These are phyloP conservation scores for Scheffersomyces amazonensis DNA, from an alignment of 805 yeast genomes.

Conservation along the genomic window DNA sequence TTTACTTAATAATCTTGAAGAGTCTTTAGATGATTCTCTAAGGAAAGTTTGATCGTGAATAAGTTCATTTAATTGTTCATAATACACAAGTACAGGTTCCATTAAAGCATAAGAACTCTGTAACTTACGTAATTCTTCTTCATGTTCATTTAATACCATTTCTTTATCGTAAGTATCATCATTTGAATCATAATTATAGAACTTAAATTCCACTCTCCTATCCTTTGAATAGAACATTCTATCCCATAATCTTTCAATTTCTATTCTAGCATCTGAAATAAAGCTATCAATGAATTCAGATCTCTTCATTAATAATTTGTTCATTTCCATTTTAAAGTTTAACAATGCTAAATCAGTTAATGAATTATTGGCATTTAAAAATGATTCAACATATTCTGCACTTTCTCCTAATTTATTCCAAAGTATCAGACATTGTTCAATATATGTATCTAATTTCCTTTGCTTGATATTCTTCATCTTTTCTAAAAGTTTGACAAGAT, in stretches of 20 bases:
- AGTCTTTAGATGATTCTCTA: conserved; percentile 70
- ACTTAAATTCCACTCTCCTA: conserved; percentile 48
- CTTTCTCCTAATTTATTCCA: conserved; percentile 61
- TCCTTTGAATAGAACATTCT: conserved; percentile 54
- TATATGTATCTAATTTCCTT: conserved; percentile 31
- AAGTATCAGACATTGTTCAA: conserved; percentile 42
- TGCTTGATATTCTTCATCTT: conserved; percentile 32
- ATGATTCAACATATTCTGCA: conserved; percentile 33
- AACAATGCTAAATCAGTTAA: conserved; percentile 47
- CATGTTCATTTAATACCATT: conserved; percentile 58
- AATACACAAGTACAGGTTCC: conserved; percentile 54
- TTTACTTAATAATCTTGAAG: conserved; percentile 72
- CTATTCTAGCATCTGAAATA: conserved; percentile 57
- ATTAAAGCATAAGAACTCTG: conserved; percentile 48
- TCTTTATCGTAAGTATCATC: conserved; percentile 53
- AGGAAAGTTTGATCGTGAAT: conserved; percentile 60
- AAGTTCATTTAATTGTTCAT: conserved; percentile 54
- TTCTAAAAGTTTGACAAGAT: conserved; percentile 28
- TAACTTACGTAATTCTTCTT: conserved; percentile 54
- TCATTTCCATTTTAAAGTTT: conserved; percentile 53
- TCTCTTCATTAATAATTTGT: conserved; percentile 57
- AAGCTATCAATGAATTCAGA: conserved; percentile 65
- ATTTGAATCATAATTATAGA: conserved; percentile 25
- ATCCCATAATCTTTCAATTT: conserved; percentile 63
- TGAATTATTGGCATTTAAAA: conserved; percentile 44